Conservation (phyloP, 2,329 filamentous ascomycete genomes). For the Venturia nashicola region DNA sequence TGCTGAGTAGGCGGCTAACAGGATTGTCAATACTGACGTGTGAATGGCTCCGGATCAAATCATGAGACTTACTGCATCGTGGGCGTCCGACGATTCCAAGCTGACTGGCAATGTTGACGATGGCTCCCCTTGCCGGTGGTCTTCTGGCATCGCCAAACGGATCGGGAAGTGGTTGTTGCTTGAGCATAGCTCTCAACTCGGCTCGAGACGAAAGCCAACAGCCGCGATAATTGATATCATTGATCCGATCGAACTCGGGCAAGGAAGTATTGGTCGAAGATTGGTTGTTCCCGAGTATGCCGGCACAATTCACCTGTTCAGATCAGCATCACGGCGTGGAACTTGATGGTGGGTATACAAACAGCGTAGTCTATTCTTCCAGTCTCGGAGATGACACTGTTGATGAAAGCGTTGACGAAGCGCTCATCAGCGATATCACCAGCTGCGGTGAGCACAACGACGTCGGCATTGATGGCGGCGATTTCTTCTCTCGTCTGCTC, state of each 20-base stretch:
- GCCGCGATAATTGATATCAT: constrained; percentile 40
- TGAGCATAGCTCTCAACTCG: constrained; percentile 8
- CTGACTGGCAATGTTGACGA: constrained; percentile 10
- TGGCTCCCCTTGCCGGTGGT: constrained; percentile 6
- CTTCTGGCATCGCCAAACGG: constrained; percentile 1
- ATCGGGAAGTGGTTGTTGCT: constrained; percentile 8
- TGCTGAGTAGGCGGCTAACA: constrained; percentile 40
- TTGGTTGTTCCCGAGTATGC: constrained; percentile 33
- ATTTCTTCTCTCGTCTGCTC: constrained; percentile 24
- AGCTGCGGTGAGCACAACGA: constrained; percentile 21
- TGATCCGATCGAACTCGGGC: constrained; percentile 40
- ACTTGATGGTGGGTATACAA: background rate
- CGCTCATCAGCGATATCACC: constrained; percentile 38
- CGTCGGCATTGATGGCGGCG: constrained; percentile 21
- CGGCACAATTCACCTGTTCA: constrained; percentile 39
- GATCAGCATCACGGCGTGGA: background rate
- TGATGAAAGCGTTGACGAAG: constrained; percentile 30
- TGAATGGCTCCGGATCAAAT: background rate
- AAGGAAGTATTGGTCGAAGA: constrained; percentile 35
- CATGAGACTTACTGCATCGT: constrained; percentile 7
- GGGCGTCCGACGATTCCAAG: constrained; percentile 8
- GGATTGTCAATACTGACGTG: background rate
- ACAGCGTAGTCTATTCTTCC: constrained; percentile 40
- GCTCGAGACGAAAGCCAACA: constrained; percentile 7
- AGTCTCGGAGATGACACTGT: constrained; percentile 23